Evolutionary conservation across 1,284 basidiomycete genomes (phyloP).

Genomic region (Meira nashicola): DNA sequence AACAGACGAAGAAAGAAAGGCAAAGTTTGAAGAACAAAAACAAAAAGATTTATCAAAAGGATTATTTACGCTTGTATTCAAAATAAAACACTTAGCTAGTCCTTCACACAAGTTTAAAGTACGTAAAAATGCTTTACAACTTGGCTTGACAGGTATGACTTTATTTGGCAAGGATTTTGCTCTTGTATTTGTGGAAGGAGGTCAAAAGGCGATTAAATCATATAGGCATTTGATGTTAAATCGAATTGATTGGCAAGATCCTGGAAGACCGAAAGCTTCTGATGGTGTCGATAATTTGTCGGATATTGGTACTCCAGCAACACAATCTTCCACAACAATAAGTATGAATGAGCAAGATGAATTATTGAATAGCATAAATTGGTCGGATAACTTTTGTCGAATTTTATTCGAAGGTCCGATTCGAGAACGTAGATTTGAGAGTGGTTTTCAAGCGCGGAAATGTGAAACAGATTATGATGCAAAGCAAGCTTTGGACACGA

Average conservation of each 20-base stretch:
- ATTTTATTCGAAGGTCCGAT: conserved; percentile 88
- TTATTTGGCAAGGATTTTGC: conserved; percentile 84
- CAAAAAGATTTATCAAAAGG: conserved; percentile 72
- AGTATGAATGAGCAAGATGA: conserved; percentile 5
- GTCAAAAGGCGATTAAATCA: conserved; percentile 74
- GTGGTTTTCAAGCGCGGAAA: conserved; percentile 71
- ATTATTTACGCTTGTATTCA: conserved; percentile 75
- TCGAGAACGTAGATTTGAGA: conserved; percentile 61
- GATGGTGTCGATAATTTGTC: conserved; percentile 57
- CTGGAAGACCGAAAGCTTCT: conserved; percentile 68
- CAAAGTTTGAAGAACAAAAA: conserved; percentile 65
- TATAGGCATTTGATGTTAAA: conserved; percentile 83
- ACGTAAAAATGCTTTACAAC: conserved; percentile 87
- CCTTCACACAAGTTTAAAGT: conserved; percentile 94
- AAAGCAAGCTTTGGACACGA: conserved; percentile 75
- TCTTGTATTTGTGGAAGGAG: conserved; percentile 90
- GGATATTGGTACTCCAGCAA: neutral
- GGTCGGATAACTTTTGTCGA: conserved; percentile 82
- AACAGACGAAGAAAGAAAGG: conserved; percentile 78
- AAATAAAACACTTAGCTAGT: conserved; percentile 78
- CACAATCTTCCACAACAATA: neutral
- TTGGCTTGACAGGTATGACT: conserved; percentile 77
- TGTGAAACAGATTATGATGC: conserved; percentile 64
- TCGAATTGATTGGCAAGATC: conserved; percentile 91
- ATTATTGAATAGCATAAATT: conserved; percentile 51